These are phyloP conservation scores for Terfezia claveryi DNA, from an alignment of 495 filamentous ascomycete species.

Conservation along the genomic window DNA sequence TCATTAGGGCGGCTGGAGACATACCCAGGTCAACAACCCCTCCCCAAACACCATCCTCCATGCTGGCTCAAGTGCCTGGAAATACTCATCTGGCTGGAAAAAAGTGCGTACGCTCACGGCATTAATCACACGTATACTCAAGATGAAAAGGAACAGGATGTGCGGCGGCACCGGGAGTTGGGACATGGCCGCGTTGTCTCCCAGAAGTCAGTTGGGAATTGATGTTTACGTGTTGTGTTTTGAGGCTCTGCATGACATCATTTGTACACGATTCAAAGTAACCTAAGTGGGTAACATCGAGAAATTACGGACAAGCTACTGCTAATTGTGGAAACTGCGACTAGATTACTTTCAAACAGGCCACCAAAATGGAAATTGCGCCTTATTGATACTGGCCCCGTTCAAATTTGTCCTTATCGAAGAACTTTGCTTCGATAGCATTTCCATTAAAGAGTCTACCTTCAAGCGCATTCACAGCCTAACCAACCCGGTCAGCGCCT, in stretches of 20 bases:
- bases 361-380: neutral
- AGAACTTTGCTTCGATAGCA: conserved; percentile 54
- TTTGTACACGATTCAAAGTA: too few species aligned
- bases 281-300: too few species aligned
- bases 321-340: too few species aligned
- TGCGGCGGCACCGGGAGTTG: too few species aligned
- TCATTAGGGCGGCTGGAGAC: conserved; percentile 11
- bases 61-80: conserved; percentile 85
- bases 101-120: conserved; percentile 73
- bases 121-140: conserved; percentile 65
- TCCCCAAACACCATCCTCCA: conserved; percentile 82
- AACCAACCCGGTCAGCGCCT: conserved; percentile 3
- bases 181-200: too few species aligned
- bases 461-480: conserved; percentile 76
- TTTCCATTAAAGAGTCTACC: conserved; percentile 75
- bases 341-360: too few species aligned
- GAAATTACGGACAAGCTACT: too few species aligned
- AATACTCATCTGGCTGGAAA: conserved; percentile 99
- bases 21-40: conserved; percentile 92
- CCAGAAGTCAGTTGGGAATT: too few species aligned
- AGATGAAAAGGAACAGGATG: conserved; percentile 35
- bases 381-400: conserved; percentile 36
- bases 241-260: too few species aligned
- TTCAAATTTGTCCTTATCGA: conserved; percentile 61
- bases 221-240: too few species aligned